Percentiles rank a stretch among this genome's conserved stretches.
phyloP scores from a whole-genome alignment of 2,329 filamentous ascomycete species.

The Cladophialophora immunda region DNA sequence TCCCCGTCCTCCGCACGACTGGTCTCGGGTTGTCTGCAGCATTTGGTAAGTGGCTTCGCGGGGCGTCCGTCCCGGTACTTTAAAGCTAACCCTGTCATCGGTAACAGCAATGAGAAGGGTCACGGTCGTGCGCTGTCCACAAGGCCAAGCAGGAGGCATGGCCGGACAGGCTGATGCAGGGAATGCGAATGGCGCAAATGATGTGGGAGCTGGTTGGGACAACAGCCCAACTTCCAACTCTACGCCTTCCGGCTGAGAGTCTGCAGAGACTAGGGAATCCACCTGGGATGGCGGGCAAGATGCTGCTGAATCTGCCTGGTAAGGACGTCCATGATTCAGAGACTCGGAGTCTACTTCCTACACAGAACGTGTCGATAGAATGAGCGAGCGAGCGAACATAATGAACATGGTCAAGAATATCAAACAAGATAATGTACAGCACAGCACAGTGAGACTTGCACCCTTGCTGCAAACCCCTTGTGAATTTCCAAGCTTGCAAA shows the following conservation, averaged over 20 bases:
- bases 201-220: constrained; percentile 27
- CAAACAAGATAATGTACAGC: no score
- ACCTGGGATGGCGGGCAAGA: not conserved
- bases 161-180: constrained; percentile 30
- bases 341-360: no score
- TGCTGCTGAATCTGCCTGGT: constrained; percentile 13
- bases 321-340: no score
- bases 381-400: no score
- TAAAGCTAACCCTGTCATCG: no score
- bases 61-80: no score
- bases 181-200: constrained; percentile 33
- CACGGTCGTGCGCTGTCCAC: constrained; percentile 34
- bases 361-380: no score
- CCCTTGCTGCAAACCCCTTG: no score
- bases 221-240: constrained; percentile 36
- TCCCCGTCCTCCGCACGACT: constrained; percentile 27
- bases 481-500: no score
- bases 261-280: constrained; percentile 2
- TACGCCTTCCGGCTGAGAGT: constrained; percentile 36
- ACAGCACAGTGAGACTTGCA: no score
- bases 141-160: constrained; percentile 29
- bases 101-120: constrained; percentile 31
- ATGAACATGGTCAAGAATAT: no score
- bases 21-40: constrained; percentile 34
- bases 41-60: constrained; percentile 34